Conservation (phyloP, 371 early-diverging fungal genomes). For the Parasitella parasitica region DNA sequence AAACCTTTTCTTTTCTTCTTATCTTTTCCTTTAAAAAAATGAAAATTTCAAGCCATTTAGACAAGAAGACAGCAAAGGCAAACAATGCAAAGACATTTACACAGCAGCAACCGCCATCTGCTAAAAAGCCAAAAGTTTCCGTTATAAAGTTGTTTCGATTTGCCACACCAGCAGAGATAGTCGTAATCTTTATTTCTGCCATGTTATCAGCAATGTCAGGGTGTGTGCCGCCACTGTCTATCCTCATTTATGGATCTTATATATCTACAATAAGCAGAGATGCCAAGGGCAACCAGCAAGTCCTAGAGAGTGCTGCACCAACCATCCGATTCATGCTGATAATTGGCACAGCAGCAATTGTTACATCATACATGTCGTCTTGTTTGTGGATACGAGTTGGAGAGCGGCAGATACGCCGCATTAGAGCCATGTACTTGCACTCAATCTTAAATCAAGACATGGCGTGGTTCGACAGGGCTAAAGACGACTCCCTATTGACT, state of each 20-base stretch:
- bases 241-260: constrained; percentile 39
- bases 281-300: background rate
- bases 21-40: background rate
- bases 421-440: constrained; percentile 53
- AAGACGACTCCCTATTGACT: constrained; percentile 62
- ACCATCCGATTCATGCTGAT: constrained; percentile 34
- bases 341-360: constrained; percentile 31
- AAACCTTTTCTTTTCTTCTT: background rate
- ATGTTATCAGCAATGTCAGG: constrained; percentile 30
- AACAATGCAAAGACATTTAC: background rate
- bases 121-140: constrained; percentile 28
- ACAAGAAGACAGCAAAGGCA: background rate
- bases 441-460: constrained; percentile 83
- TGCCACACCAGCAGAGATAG: constrained; percentile 19
- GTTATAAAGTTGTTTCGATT: constrained; percentile 39
- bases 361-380: constrained; percentile 31
- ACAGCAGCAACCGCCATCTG: background rate
- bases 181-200: constrained; percentile 21
- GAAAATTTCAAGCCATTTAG: background rate
- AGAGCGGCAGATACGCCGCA: constrained; percentile 30
- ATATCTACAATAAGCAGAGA: constrained; percentile 1
- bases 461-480: constrained; percentile 78
- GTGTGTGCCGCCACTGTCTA: constrained; percentile 36
- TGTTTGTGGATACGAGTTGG: constrained; percentile 39
- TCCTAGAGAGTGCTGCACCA: constrained; percentile 10